A percentile compares a stretch with the other conserved stretches of the same genome.
Evolutionary conservation across 345 rosid species (phyloP).

Genomic region (Bruguiera parviflora): DNA sequence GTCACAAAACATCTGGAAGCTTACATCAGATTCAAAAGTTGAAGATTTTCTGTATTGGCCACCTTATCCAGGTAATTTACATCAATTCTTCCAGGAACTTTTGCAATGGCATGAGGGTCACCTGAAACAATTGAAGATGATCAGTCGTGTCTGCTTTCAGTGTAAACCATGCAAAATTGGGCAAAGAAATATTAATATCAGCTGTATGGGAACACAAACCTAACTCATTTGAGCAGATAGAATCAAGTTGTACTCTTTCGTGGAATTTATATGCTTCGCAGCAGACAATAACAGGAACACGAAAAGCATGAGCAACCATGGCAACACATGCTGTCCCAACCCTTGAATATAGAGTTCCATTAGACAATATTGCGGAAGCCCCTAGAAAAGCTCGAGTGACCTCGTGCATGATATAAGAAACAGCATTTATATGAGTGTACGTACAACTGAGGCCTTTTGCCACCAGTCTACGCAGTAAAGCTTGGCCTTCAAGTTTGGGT

Average conservation of each 20-base stretch:
- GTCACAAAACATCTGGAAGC: slow-evolving; percentile 16
- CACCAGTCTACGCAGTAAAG: slow-evolving; percentile 80
- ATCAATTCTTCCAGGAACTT: slow-evolving; percentile 64
- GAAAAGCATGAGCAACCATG: slow-evolving; percentile 91
- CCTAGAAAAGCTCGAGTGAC: slow-evolving; percentile 88
- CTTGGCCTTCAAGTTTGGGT: slow-evolving; percentile 89
- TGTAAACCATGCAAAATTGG: neutral
- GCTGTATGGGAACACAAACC: slow-evolving; percentile 36
- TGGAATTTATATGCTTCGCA: slow-evolving; percentile 97
- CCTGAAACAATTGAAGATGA: slow-evolving; percentile 41
- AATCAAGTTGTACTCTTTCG: slow-evolving; percentile 92
- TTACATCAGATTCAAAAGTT: slow-evolving; percentile 76
- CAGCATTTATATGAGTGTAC: slow-evolving; percentile 82
- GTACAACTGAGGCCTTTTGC: slow-evolving; percentile 75
- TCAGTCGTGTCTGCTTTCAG: neutral
- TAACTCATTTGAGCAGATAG: slow-evolving; percentile 91
- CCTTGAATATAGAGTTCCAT: slow-evolving; percentile 91
- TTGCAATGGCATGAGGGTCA: slow-evolving; percentile 74
- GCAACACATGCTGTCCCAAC: slow-evolving; percentile 98
- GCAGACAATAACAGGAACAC: slow-evolving; percentile 79
- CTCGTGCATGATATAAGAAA: slow-evolving; percentile 92
- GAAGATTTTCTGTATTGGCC: slow-evolving; percentile 56
- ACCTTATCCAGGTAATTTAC: slow-evolving; percentile 51
- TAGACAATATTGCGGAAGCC: slow-evolving; percentile 84
- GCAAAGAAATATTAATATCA: neutral